A percentile compares a stretch with the other conserved stretches of the same genome.
Evolutionary conservation across 148 eudicot species (phyloP).

Genomic region (Camellia granthamiana): DNA sequence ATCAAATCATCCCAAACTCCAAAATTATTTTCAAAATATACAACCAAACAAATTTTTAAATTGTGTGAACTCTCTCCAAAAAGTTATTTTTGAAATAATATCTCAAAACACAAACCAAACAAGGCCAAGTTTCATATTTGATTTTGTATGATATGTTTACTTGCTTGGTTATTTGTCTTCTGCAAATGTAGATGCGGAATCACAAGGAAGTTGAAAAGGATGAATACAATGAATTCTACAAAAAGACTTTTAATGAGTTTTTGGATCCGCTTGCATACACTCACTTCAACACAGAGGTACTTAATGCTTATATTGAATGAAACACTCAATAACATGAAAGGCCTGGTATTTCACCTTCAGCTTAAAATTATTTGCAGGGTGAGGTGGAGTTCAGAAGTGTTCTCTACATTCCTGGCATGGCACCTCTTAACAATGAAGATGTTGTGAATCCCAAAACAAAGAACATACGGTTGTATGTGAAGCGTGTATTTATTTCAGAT

Average conservation of each 20-base stretch:
- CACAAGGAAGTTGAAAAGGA: slow-evolving; percentile 87
- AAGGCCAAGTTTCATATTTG: not conserved
- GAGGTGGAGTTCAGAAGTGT: slow-evolving; percentile 98
- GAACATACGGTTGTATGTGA: slow-evolving; percentile 84
- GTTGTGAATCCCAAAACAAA: slow-evolving; percentile 22
- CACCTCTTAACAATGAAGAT: slow-evolving; percentile 68
- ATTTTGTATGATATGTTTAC: not conserved
- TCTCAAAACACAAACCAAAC: too few species aligned
- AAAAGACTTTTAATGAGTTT: slow-evolving; percentile 91
- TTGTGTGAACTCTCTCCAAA: too few species aligned
- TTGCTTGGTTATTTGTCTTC: not conserved
- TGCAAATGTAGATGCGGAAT: slow-evolving; percentile 70
- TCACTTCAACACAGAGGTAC: slow-evolving; percentile 96
- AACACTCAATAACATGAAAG: not conserved
- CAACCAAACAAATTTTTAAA: too few species aligned
- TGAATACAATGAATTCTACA: slow-evolving; percentile 87
- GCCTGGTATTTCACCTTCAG: not conserved
- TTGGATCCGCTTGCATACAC: slow-evolving; percentile 83
- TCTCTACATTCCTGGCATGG: slow-evolving; percentile 88
- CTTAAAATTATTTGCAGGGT: slow-evolving; percentile 52
- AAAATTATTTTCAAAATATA: too few species aligned
- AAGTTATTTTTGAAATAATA: too few species aligned
- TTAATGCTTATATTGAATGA: not conserved
- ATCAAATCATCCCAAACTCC: too few species aligned
- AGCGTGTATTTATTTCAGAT: slow-evolving; percentile 93